Evolutionary conservation across 257 asterid species (phyloP).

Genomic region (Cinchona pubescens): DNA sequence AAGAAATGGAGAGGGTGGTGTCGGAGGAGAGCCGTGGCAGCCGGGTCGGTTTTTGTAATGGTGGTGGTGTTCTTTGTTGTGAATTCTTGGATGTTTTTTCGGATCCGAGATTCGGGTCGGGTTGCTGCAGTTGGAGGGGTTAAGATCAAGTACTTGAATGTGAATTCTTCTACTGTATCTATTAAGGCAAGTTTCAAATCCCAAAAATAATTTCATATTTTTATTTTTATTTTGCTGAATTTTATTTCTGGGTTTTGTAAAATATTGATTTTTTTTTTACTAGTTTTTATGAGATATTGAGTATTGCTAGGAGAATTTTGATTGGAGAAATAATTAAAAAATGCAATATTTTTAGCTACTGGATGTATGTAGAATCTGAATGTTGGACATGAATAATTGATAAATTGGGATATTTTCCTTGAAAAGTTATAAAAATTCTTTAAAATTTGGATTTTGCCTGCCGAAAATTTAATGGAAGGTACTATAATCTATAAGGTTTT

Average conservation of each 20-base stretch:
- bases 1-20: slow-evolving; percentile 48
- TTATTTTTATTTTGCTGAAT: background rate
- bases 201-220: too few species aligned
- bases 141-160: slow-evolving; percentile 51
- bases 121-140: slow-evolving; percentile 31
- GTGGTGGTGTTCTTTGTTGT: slow-evolving; percentile 41
- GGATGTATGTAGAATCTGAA: background rate
- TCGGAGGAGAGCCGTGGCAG: slow-evolving; percentile 29
- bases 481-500: too few species aligned
- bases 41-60: slow-evolving; percentile 40
- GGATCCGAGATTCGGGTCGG: slow-evolving; percentile 63
- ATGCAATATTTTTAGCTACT: background rate
- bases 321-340: background rate
- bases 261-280: background rate
- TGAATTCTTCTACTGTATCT: slow-evolving; percentile 52
- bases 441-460: too few species aligned
- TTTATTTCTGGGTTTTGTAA: background rate
- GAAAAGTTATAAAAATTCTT: too few species aligned
- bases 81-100: slow-evolving; percentile 81
- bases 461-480: too few species aligned
- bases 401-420: too few species aligned
- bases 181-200: slow-evolving; percentile 51
- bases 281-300: background rate
- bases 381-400: background rate
- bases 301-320: background rate